phyloP scores from a whole-genome alignment of 2,329 filamentous ascomycete species.

The Pseudogymnoascus sp. region DNA sequence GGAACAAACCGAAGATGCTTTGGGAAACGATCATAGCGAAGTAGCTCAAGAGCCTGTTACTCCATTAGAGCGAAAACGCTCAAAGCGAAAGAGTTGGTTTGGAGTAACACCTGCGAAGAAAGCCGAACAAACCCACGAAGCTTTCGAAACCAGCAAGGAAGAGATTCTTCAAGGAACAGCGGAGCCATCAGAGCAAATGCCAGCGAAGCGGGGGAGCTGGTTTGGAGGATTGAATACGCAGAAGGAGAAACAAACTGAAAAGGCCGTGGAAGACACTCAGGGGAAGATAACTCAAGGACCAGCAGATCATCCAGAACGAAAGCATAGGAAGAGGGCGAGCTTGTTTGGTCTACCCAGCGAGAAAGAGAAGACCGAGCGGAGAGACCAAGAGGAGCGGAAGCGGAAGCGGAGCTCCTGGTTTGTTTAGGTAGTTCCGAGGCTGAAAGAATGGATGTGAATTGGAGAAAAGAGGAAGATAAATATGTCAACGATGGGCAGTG shows the following conservation, averaged over 20 bases:
- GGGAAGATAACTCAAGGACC: background rate
- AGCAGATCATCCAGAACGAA: background rate
- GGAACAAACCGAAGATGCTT: background rate
- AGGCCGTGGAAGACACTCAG: background rate
- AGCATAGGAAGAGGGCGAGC: background rate
- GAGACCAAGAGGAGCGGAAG: background rate
- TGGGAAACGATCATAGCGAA: too few species aligned
- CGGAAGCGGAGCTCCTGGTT: background rate
- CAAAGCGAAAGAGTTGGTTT: background rate
- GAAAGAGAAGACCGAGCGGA: background rate
- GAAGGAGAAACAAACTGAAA: background rate
- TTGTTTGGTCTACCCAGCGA: background rate
- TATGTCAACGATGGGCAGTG: background rate
- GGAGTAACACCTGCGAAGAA: background rate
- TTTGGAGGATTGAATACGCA: background rate
- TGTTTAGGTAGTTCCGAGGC: background rate
- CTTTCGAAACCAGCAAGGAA: background rate
- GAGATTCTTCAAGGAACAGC: background rate
- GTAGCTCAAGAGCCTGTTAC: background rate
- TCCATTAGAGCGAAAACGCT: background rate
- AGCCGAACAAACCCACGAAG: background rate
- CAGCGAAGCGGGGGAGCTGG: background rate
- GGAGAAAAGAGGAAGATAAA: background rate
- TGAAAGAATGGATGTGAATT: background rate
- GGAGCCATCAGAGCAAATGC: background rate